Base-by-base conservation (phyloP, 2,329 filamentous ascomycete species). In the Epichloe sibirici region DNA sequence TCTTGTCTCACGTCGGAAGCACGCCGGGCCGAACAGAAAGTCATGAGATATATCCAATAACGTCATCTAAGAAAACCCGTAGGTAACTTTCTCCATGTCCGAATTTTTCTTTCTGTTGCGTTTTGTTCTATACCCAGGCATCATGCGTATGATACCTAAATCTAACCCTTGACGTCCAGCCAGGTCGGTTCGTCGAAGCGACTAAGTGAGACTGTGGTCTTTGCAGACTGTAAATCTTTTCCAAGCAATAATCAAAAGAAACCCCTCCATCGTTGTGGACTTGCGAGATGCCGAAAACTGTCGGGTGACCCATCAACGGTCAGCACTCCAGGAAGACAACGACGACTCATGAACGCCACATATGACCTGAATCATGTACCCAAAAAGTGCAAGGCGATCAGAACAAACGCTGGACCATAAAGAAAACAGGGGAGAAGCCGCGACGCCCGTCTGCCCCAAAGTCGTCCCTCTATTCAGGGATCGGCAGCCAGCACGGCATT, bases 401-500 rank as follows among this genome's bases (percentile, higher is more conserved):
- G 23, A 44, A 44, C 9, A 15, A 23, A 44, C 42, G 42, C 21
- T 44, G 42, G 12, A n/a, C 9, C 28, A 6, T 9, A 21, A 23
- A 43, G 23, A 44, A 12, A 12, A 4, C 13, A 25, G 17, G 5
- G 17, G 13, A 17, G 40, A 6, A 44, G 31, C 31, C 31, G 31
- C 31, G 8, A 31, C 31, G 3, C 31, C 31, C 31, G 31, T 31
- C 31, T 31, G 31, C 31, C 31, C 3, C 31, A 44, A 4, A 25
- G 28, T 28, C 40, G 15, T 9, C 48, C 11, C 7, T 17, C 6
- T 28, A 15, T n/a, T 53, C 13, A 55, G 45, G 60, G 54, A 31
- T 60, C 55, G 53, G 60, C 58, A 17, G 57, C 50, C 63, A 85
- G 74, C 57, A 76, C 76, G 57, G 71, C 69, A 45, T 73, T 62